phyloP scores from a whole-genome alignment of 305 asterid genomes.

The Euphrasia arctica region DNA sequence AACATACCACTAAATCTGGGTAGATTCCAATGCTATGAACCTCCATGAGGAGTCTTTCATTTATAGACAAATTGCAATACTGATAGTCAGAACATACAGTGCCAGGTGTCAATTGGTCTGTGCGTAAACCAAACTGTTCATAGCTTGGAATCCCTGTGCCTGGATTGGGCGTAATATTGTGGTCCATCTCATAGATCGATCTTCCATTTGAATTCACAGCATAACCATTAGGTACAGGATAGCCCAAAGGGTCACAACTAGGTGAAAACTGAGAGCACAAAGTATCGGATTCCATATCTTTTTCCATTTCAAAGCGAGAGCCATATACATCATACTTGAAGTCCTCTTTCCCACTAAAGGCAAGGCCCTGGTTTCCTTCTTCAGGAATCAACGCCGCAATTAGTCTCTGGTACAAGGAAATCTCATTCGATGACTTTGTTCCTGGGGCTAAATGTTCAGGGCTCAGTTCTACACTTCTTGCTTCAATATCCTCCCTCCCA shows the following conservation, averaged over 20 bases:
- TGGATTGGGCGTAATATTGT: constrained; percentile 32
- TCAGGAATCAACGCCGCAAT: constrained; percentile 84
- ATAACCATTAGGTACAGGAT: constrained; percentile 51
- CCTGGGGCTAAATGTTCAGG: constrained; percentile 48
- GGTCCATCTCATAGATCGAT: constrained; percentile 46
- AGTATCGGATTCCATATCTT: constrained; percentile 43
- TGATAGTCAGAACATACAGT: constrained; percentile 53
- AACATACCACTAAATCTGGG: constrained; percentile 75
- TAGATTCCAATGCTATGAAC: constrained; percentile 76
- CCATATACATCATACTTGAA: constrained; percentile 42
- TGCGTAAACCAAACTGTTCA: constrained; percentile 45
- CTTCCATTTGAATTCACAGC: constrained; percentile 42
- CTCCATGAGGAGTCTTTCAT: constrained; percentile 77
- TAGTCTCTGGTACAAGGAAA: constrained; percentile 74
- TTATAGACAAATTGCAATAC: constrained; percentile 59
- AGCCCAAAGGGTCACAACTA: constrained; percentile 43
- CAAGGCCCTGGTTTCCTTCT: constrained; percentile 50
- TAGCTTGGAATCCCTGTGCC: constrained; percentile 41
- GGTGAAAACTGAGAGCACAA: constrained; percentile 41
- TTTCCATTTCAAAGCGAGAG: constrained; percentile 54
- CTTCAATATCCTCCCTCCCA: constrained; percentile 52
- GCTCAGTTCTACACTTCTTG: constrained; percentile 43
- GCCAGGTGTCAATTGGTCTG: constrained; percentile 44
- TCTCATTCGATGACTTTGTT: constrained; percentile 42
- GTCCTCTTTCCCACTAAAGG: constrained; percentile 46